phyloP scores from a whole-genome alignment of 1,284 basidiomycete species.

The Tilletia horrida region DNA sequence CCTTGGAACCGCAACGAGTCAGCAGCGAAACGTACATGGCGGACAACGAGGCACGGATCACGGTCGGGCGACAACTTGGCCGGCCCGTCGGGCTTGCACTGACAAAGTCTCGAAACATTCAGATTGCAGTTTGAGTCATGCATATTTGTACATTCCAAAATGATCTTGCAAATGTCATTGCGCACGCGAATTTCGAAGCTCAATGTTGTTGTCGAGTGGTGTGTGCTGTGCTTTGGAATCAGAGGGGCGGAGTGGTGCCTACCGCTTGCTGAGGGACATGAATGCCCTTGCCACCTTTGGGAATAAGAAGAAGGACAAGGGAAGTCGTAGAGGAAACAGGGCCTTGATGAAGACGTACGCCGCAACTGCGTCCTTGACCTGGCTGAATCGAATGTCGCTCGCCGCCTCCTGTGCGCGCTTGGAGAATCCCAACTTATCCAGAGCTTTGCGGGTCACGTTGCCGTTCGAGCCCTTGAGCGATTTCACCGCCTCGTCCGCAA shows the following conservation, averaged over 20 bases:
- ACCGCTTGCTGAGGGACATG: not conserved
- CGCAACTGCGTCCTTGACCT: not conserved
- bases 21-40: conserved; percentile 39
- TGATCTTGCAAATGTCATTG: no score
- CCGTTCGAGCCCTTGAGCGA: not conserved
- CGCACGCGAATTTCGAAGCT: no score
- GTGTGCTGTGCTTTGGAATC: not conserved
- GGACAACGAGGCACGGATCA: conserved; percentile 1
- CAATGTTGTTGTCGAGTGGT: not conserved
- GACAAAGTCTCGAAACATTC: no score
- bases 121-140: not conserved
- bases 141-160: no score
- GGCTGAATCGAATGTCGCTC: conserved; percentile 7
- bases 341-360: conserved; percentile 14
- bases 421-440: conserved; percentile 11
- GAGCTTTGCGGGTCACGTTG: conserved; percentile 4
- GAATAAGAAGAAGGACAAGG: not conserved
- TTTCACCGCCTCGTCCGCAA: conserved; percentile 12
- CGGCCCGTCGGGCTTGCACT: no score
- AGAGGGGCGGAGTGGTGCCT: not conserved
- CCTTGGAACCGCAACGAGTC: conserved; percentile 16
- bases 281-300: conserved; percentile 1
- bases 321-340: not conserved
- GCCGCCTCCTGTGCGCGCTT: conserved; percentile 3
- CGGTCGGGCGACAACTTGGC: no score